Evolutionary conservation across 1,284 basidiomycete species (phyloP).

Genomic region (Leccinum insolens): DNA sequence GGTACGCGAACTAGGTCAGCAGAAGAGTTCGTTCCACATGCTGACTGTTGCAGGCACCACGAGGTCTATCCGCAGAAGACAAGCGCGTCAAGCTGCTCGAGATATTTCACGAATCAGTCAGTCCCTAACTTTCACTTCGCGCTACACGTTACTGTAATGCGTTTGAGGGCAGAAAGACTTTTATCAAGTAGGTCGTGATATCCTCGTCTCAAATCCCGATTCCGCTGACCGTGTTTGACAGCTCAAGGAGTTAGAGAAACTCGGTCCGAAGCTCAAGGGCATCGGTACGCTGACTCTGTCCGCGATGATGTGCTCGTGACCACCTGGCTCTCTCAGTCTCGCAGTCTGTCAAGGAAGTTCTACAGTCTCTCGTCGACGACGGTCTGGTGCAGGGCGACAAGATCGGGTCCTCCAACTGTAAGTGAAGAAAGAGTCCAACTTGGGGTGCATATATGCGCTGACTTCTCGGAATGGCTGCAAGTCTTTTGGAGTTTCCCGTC

Average conservation of each 20-base stretch:
- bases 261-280: conserved; percentile 82
- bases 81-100: conserved; percentile 81
- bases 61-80: conserved; percentile 79
- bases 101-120: conserved; percentile 87
- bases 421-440: conserved; percentile 25
- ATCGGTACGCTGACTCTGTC: conserved; percentile 59
- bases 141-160: conserved; percentile 4
- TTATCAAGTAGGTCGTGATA: conserved; percentile 56
- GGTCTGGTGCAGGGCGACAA: conserved; percentile 84
- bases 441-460: conserved; percentile 35
- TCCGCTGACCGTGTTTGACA: conserved; percentile 32
- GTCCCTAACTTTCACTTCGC: conserved; percentile 19
- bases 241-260: conserved; percentile 89
- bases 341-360: conserved; percentile 86
- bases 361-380: conserved; percentile 84
- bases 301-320: not conserved
- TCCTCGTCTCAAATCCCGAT: not conserved
- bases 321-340: conserved; percentile 53
- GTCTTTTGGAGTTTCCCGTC: conserved; percentile 95
- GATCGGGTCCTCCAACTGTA: conserved; percentile 91
- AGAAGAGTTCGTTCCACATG: not conserved
- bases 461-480: conserved; percentile 35
- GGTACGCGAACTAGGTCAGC: conserved; percentile 21
- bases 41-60: conserved; percentile 58
- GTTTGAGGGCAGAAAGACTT: conserved; percentile 74